Evolutionary conservation across 2,329 filamentous ascomycete genomes (phyloP).

Genomic region (Verticillium nonalfalfae): DNA sequence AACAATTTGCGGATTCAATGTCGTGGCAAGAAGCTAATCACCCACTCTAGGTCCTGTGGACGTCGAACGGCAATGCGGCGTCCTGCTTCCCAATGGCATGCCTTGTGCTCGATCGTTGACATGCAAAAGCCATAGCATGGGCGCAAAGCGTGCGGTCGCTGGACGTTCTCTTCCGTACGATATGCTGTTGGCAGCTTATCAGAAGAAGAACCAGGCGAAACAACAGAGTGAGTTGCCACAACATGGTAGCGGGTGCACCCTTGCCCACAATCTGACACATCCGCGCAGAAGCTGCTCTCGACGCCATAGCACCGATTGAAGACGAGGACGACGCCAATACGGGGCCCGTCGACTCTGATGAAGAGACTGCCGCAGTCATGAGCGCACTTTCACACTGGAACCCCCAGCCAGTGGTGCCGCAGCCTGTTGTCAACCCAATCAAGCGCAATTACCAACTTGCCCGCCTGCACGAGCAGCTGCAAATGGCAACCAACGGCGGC

Average conservation of each 20-base stretch:
- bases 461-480: slow-evolving; percentile 58
- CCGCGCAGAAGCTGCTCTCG: slow-evolving; percentile 75
- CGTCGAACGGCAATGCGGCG: slow-evolving; percentile 90
- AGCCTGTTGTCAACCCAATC: slow-evolving; percentile 55
- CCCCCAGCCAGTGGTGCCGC: slow-evolving; percentile 70
- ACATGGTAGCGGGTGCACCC: slow-evolving; percentile 1
- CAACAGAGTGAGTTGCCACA: slow-evolving; percentile 70
- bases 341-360: slow-evolving; percentile 84
- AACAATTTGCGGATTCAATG: neutral
- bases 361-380: slow-evolving; percentile 90
- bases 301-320: slow-evolving; percentile 85
- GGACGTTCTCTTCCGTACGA: slow-evolving; percentile 86
- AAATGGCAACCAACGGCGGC: slow-evolving; percentile 60
- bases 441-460: slow-evolving; percentile 57
- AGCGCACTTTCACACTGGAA: slow-evolving; percentile 67
- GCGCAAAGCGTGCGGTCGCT: slow-evolving; percentile 81
- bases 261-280: slow-evolving; percentile 8
- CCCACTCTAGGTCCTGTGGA: slow-evolving; percentile 65
- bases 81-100: slow-evolving; percentile 75
- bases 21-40: neutral
- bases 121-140: slow-evolving; percentile 95
- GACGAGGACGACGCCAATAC: slow-evolving; percentile 78
- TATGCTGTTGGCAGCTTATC: slow-evolving; percentile 80
- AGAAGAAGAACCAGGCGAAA: slow-evolving; percentile 98
- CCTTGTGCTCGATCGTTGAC: slow-evolving; percentile 84